Percentiles rank a stretch among this genome's conserved stretches.
Conservation (phyloP, 1,284 basidiomycete species). For the Apiotrichum gracile region DNA sequence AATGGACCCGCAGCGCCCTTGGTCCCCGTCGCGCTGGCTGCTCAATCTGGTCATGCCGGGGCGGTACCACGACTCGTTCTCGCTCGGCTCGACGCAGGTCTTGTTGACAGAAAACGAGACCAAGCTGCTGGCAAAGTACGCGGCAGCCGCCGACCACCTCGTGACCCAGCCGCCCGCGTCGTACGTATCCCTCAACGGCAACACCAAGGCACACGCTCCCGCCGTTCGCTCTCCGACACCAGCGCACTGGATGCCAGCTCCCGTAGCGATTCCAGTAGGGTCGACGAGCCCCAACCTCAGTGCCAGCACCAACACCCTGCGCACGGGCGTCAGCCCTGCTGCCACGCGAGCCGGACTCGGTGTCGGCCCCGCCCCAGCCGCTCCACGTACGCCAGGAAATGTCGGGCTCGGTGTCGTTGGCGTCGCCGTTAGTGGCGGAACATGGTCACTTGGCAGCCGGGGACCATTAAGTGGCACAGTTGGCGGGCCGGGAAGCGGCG, state of each 20-base stretch:
- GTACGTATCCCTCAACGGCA: background rate
- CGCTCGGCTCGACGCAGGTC: background rate
- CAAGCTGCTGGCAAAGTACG: conserved; percentile 1
- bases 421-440: background rate
- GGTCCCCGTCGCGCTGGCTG: conserved; percentile 13
- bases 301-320: background rate
- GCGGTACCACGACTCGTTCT: background rate
- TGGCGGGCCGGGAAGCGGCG: background rate
- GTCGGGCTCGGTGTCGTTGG: background rate
- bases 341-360: background rate
- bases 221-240: background rate
- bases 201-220: background rate
- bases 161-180: background rate
- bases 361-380: background rate
- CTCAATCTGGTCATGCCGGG: conserved; percentile 7
- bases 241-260: too few relatives aligned
- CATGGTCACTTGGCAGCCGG: background rate
- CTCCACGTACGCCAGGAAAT: background rate
- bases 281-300: background rate
- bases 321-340: background rate
- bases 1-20: background rate
- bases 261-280: background rate
- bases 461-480: background rate
- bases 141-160: background rate
- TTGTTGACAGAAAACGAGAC: conserved; percentile 1